These are phyloP conservation scores for Hordeum vulgare DNA, from an alignment of 176 grass and related monocot species.

Conservation along the genomic window MorexV3_pseudomolecules_assembly NC_058523.1:451279419-451279918, in stretches of 20 bases:
- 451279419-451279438: too few species aligned
- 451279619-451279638: conserved; percentile 28
- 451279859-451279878: too few species aligned
- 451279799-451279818: neutral
- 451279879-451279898: too few species aligned
- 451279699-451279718: conserved; percentile 95
- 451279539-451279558: neutral
- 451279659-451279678: conserved; percentile 73
- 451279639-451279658: conserved; percentile 82
- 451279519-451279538: neutral
- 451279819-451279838: neutral
- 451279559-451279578: neutral
- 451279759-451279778: neutral
- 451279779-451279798: neutral
- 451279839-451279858: neutral
- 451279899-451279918: too few species aligned
- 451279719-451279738: conserved; percentile 74
- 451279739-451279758: conserved; percentile 5
- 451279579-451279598: neutral
- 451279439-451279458: too few species aligned
- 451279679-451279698: conserved; percentile 52
- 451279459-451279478: too few species aligned
- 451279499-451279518: neutral
- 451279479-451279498: neutral
- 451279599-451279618: conserved; percentile 22